These are phyloP conservation scores for Podospora fimiseda DNA, from an alignment of 495 filamentous ascomycete genomes.

Conservation along the genomic window DNA sequence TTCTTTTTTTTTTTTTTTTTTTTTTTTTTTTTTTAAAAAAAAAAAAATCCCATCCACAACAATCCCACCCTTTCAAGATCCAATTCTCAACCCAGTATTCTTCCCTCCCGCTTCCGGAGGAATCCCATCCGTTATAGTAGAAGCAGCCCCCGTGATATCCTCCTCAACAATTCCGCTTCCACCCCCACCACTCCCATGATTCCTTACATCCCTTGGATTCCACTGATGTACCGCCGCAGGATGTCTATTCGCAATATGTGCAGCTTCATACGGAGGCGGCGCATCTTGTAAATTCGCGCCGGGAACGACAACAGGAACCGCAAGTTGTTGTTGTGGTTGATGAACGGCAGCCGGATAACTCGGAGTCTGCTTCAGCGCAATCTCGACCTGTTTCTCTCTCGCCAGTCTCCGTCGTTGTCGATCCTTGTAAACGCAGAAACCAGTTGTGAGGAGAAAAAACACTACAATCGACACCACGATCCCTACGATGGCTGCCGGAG, in stretches of 20 bases:
- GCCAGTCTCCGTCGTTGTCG: neutral
- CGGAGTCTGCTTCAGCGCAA: neutral
- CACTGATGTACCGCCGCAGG: neutral
- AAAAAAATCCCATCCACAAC: too few relatives aligned
- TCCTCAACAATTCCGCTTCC: neutral
- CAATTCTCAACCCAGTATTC: neutral
- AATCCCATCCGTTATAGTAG: too few relatives aligned
- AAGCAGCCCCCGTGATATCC: neutral
- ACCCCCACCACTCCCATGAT: neutral
- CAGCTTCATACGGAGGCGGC: neutral
- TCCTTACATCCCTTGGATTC: neutral
- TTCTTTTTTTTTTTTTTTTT: too few relatives aligned
- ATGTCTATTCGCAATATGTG: neutral
- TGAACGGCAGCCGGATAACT: neutral
- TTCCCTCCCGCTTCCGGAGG: too few relatives aligned
- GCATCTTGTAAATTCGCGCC: neutral
- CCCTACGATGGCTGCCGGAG: neutral
- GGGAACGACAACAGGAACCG: too few relatives aligned
- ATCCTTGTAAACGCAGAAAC: neutral
- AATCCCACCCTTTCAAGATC: too few relatives aligned
- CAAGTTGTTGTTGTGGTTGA: too few relatives aligned
- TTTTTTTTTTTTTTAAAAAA: too few relatives aligned
- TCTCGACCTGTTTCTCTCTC: neutral
- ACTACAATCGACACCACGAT: neutral
- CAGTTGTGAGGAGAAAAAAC: neutral